These are phyloP conservation scores for Aspergillus nanangensis DNA, from an alignment of 495 filamentous ascomycete species.

Conservation along the genomic window DNA sequence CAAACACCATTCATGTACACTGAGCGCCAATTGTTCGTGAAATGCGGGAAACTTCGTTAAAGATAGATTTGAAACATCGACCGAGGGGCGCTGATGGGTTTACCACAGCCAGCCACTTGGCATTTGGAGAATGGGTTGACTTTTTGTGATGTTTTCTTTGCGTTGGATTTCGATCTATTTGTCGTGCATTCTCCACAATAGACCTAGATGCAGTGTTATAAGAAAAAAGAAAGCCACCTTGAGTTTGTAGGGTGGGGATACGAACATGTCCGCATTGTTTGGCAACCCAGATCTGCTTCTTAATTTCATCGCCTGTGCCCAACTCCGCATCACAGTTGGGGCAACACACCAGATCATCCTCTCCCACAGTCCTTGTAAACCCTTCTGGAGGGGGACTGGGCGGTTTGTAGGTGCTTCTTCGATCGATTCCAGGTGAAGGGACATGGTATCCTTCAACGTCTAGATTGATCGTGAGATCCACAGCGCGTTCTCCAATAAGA, in stretches of 20 bases:
- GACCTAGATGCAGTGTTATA: conserved; percentile 41
- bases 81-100: conserved; percentile 26
- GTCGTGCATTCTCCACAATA: conserved; percentile 67
- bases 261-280: conserved; percentile 75
- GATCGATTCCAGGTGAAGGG: conserved; percentile 13
- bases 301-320: conserved; percentile 52
- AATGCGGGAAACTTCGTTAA: conserved; percentile 1
- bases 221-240: not conserved
- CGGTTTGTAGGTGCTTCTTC: conserved; percentile 51
- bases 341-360: conserved; percentile 63
- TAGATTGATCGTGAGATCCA: conserved; percentile 20
- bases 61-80: conserved; percentile 48
- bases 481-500: conserved; percentile 12
- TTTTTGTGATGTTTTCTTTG: conserved; percentile 23
- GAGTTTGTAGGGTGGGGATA: too few species aligned
- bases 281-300: conserved; percentile 68
- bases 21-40: not conserved
- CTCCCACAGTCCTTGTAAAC: conserved; percentile 59
- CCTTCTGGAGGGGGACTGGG: conserved; percentile 55
- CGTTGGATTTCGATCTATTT: conserved; percentile 40
- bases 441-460: conserved; percentile 23
- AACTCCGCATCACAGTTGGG: conserved; percentile 70
- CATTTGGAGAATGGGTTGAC: conserved; percentile 46
- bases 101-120: conserved; percentile 46
- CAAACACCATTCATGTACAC: conserved; percentile 13